Evolutionary conservation across 2,329 filamentous ascomycete genomes (phyloP).

Genomic region (Neurospora sp.): DNA sequence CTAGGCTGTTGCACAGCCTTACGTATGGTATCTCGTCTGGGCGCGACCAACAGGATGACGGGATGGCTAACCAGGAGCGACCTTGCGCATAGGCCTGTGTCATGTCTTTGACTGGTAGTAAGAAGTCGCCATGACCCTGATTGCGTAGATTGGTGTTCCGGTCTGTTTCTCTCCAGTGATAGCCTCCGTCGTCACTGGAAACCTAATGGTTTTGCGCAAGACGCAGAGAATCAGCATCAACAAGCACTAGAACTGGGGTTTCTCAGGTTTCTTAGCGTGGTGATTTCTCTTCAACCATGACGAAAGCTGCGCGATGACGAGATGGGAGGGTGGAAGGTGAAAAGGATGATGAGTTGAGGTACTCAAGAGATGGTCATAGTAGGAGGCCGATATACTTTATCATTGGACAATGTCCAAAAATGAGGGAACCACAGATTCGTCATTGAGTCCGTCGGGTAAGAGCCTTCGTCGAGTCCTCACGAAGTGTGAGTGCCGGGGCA

Average conservation of each 20-base stretch:
- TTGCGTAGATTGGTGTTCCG: neutral
- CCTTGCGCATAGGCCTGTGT: neutral
- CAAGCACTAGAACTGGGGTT: neutral
- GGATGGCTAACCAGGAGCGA: neutral
- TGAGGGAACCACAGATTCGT: neutral
- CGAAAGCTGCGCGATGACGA: neutral
- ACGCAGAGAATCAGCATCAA: neutral
- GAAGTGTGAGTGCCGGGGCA: neutral
- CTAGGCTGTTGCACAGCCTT: neutral
- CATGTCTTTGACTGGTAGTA: neutral
- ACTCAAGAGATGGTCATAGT: neutral
- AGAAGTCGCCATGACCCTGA: neutral
- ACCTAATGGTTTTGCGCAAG: neutral
- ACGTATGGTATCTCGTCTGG: neutral
- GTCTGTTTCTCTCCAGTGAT: neutral
- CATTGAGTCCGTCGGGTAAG: neutral
- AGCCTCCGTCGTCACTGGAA: neutral
- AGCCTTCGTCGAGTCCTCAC: neutral
- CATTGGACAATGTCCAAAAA: neutral
- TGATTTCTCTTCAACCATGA: neutral
- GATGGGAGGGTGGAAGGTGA: neutral
- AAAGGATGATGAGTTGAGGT: neutral
- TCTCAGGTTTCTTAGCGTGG: neutral
- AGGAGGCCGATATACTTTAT: neutral
- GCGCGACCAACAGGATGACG: neutral